These are phyloP conservation scores for Rhizophora mangle DNA, from an alignment of 345 rosid genomes.

Conservation along the genomic window DNA sequence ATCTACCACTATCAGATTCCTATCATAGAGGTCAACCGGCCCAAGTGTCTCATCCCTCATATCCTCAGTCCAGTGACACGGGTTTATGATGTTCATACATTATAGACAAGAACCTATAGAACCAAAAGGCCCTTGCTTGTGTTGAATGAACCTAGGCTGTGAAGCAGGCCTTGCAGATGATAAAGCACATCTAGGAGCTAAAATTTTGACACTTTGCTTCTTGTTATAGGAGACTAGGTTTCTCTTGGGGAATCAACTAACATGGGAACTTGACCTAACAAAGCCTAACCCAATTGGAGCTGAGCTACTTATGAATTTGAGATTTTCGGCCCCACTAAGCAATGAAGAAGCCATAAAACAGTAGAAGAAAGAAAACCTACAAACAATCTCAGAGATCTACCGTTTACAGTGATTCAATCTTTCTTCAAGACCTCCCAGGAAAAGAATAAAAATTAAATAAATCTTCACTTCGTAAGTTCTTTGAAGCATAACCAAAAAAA, in stretches of 20 bases:
- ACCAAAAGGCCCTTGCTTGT: conserved; percentile 44
- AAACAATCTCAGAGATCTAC: background rate
- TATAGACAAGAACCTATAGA: conserved; percentile 37
- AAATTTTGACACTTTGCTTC: conserved; percentile 11
- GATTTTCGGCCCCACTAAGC: conserved; percentile 29
- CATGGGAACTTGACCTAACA: conserved; percentile 11
- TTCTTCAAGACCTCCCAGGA: no score
- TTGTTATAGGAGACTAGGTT: conserved; percentile 1
- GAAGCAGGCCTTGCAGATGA: conserved; percentile 40
- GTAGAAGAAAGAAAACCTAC: conserved; percentile 5
- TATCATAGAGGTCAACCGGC: conserved; percentile 32
- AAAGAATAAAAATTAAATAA: no score
- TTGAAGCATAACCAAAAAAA: no score
- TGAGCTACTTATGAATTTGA: conserved; percentile 15
- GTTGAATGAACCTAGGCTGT: conserved; percentile 39
- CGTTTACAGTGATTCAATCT: no score
- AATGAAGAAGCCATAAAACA: conserved; percentile 25
- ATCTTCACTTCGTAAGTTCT: no score
- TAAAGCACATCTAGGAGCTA: conserved; percentile 19
- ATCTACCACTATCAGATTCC: conserved; percentile 34
- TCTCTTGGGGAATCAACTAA: conserved; percentile 13
- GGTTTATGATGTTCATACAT: conserved; percentile 38
- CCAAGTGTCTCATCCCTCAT: conserved; percentile 39
- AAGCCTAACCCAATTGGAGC: conserved; percentile 20
- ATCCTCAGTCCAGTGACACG: conserved; percentile 37